Evolutionary conservation across 1,284 basidiomycete species (phyloP).

Genomic region (Pterulicium gracile): DNA sequence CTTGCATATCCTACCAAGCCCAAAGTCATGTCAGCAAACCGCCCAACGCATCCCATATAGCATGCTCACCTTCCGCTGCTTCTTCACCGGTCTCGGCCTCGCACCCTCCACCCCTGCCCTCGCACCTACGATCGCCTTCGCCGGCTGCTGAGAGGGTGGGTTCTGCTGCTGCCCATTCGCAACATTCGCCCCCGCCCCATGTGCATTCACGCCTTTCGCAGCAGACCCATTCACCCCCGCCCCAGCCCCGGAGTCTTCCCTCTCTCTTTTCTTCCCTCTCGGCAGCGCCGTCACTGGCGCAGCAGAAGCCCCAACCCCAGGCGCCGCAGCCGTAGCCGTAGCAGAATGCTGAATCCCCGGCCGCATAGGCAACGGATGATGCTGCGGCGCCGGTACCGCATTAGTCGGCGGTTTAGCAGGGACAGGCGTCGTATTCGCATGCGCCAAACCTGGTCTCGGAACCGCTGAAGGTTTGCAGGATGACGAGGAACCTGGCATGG

Average conservation of each 20-base stretch:
- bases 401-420: not conserved
- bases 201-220: constrained; percentile 13
- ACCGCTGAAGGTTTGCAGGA: not conserved
- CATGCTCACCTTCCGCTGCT: constrained; percentile 57
- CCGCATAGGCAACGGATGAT: too few relatives aligned
- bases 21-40: constrained; percentile 1
- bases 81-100: constrained; percentile 64
- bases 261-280: constrained; percentile 43
- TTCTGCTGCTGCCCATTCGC: constrained; percentile 9
- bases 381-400: not conserved
- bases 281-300: constrained; percentile 10
- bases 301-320: not conserved
- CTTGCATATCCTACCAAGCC: constrained; percentile 29
- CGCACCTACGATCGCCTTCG: constrained; percentile 29
- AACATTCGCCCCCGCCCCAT: constrained; percentile 18
- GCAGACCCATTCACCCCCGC: constrained; percentile 7
- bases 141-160: constrained; percentile 5
- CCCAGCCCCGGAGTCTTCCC: constrained; percentile 24
- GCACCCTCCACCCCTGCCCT: constrained; percentile 45
- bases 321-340: not conserved
- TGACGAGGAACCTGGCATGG: not conserved
- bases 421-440: not conserved
- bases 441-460: too few relatives aligned
- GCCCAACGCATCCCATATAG: constrained; percentile 1
- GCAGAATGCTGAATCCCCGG: too few relatives aligned